A percentile compares a stretch with the other conserved stretches of the same genome.
Conservation (phyloP, 1,284 basidiomycete genomes). For the Cryptococcus deneoformans region DNA sequence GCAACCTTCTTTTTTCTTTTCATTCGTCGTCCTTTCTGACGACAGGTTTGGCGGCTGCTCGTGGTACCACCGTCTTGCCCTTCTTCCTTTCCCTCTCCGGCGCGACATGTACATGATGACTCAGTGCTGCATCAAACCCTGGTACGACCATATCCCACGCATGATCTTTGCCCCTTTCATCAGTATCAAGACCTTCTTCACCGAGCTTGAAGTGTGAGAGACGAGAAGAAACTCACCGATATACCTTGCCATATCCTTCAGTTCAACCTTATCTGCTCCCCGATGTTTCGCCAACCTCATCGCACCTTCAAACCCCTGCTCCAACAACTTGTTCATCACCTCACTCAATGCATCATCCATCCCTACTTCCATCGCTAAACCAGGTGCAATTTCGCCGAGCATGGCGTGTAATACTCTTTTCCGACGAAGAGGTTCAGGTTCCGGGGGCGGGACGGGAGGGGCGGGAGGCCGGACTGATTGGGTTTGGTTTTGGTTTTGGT, state of each 20-base stretch:
- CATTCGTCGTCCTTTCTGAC: not conserved
- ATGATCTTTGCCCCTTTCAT: conserved; percentile 14
- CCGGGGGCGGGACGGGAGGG: conserved; percentile 21
- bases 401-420: conserved; percentile 38
- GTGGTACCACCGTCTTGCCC: conserved; percentile 11
- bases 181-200: too few species aligned
- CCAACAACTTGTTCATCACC: conserved; percentile 31
- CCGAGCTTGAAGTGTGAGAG: too few species aligned
- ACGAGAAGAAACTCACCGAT: conserved; percentile 20
- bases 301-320: conserved; percentile 25
- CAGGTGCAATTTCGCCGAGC: conserved; percentile 30
- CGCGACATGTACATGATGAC: conserved; percentile 28
- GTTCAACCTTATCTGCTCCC: conserved; percentile 30
- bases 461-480: not conserved
- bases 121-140: conserved; percentile 35
- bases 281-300: conserved; percentile 39
- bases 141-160: conserved; percentile 33
- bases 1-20: too few species aligned
- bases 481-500: not conserved
- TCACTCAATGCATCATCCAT: conserved; percentile 34
- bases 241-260: conserved; percentile 39
- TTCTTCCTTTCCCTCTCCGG: conserved; percentile 24
- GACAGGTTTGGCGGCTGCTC: not conserved
- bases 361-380: conserved; percentile 35
- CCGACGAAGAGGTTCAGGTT: conserved; percentile 28